Base-by-base conservation (phyloP, 1,284 basidiomycete species). In the Tilletia walkeri region DNA sequence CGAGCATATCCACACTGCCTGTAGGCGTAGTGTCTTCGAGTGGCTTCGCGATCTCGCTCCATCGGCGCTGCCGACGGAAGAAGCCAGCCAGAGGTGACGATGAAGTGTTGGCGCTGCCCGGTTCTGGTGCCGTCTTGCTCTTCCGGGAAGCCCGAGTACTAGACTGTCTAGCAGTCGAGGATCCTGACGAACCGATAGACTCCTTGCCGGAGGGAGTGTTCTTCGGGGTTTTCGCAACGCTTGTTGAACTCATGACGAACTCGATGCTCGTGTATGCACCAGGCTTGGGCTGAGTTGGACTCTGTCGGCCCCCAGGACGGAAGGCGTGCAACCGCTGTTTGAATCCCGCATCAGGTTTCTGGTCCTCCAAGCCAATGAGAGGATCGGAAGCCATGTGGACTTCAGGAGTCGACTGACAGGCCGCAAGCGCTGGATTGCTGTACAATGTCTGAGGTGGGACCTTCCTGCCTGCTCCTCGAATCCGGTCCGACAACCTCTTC, bases 321-420 rank as follows among this genome's bases (percentile, higher is more conserved):
- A 63, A 39, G 12, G 34, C 59, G 30, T 63, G 59, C 59, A 34
- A 63, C 2, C 59, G 30, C 12, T 38, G 34, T 18, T 36, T 41
- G 30, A 63, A 20, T 16, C 59, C 3, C 12, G 59, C 59, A 14
- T 63, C 59, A 12, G 59, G 59, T 49, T 18, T 41, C n/a, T 70
- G 73, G n/a, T 70, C 75, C 16, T 78, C 72, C 14, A 72, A 72
- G 20, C 75, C 74, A 56, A 76, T 68, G 70, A 79, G 69, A 1
- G 78, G 74, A 38, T 78, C 76, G 1, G 78, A 79, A 20, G 78
- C 73, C 47, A 79, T 71, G 47, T 79, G 78, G 6, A 79, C 74
- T 69, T 79, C 78, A 0, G 78, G 78, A 0, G 75, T 79, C 38
- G 75, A 77, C 5, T 78, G 73, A 30, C 24, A 30, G 4, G 76